Conservation (phyloP, 1,284 basidiomycete species). For the Phaffia rhodozyma region DNA sequence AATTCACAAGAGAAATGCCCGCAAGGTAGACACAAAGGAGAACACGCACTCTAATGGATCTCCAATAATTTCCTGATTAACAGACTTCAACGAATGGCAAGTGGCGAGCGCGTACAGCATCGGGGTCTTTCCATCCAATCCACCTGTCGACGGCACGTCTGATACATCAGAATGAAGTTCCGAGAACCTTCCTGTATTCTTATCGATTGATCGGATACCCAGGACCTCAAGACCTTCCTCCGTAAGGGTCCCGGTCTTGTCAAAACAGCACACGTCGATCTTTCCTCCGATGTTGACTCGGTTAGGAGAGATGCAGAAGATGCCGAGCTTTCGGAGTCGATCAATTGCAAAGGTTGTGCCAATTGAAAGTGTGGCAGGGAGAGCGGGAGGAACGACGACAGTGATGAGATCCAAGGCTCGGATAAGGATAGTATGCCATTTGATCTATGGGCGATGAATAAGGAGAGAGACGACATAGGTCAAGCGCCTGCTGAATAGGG, state of each 20-base stretch:
- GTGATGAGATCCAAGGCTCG: constrained; percentile 96
- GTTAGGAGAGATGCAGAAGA: constrained; percentile 96
- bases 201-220: constrained; percentile 72
- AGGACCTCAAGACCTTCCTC: constrained; percentile 97
- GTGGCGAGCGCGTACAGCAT: constrained; percentile 89
- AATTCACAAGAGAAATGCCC: no score
- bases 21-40: background rate
- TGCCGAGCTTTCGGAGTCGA: constrained; percentile 73
- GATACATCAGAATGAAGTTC: constrained; percentile 79
- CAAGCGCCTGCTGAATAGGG: no score
- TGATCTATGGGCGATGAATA: constrained; percentile 43
- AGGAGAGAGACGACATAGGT: background rate
- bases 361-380: constrained; percentile 94
- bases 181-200: constrained; percentile 61
- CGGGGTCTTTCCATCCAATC: constrained; percentile 53
- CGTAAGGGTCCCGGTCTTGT: constrained; percentile 97
- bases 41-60: constrained; percentile 83
- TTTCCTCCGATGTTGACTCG: constrained; percentile 94
- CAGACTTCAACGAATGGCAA: constrained; percentile 88
- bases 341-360: constrained; percentile 92
- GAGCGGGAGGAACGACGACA: constrained; percentile 91
- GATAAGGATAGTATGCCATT: constrained; percentile 80
- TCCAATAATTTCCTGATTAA: constrained; percentile 79
- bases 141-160: constrained; percentile 61
- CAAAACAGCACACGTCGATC: constrained; percentile 96